Evolutionary conservation across 768 basidiomycete genomes (phyloP), one percentile per base, ranked within the genome.

Genomic region (Trametes cingulata): DNA sequence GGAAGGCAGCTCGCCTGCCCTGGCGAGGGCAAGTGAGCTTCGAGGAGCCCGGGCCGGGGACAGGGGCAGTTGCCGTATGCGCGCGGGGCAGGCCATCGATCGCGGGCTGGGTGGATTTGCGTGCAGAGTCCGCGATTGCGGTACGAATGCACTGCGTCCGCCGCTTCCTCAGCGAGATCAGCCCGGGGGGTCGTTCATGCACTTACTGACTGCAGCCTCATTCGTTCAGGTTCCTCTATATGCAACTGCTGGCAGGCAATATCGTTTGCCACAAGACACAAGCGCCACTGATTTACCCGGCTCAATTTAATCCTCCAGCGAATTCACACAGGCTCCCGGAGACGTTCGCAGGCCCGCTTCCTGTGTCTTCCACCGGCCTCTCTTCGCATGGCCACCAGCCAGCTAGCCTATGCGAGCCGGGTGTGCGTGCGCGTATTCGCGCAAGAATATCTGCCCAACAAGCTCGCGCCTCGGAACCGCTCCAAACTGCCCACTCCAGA

Each of bases 61-160:
- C 9, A 24, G 36, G 17, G 36, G 19, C 33, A n/a, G 13, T 35
- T 46, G 14, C 53, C 53, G 19, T 12, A 24, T 55, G 20, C 33
- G 43, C 12, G 33, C 43, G n/a, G 53, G 52, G 43, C 42, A n/a
- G 33, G 53, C 43, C 43, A 55, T 55, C 53, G 53, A 55, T 55
- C 43, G 45, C 24, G n/a, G 43, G 33, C 33, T 46, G 43, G 53
- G 37, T n/a, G 53, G 42, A 37, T 37, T 22, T 55, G 53, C 53
- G 42, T 12, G 6, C 22, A 15, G 43, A 36, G 43, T 14, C 3
- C 2, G 51, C 25, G 12, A 15, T 13, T 43, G 27, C 47, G 29
- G 3, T 14, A 13, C 19, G 20, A 20, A 19, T 9, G 10, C 15
- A 43, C 27, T 27, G 46, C 27, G 29, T 19, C 47, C 2, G 6